Evolutionary conservation across 306 rosid genomes (phyloP).

Genomic region (Citrullus colocynthis): DNA sequence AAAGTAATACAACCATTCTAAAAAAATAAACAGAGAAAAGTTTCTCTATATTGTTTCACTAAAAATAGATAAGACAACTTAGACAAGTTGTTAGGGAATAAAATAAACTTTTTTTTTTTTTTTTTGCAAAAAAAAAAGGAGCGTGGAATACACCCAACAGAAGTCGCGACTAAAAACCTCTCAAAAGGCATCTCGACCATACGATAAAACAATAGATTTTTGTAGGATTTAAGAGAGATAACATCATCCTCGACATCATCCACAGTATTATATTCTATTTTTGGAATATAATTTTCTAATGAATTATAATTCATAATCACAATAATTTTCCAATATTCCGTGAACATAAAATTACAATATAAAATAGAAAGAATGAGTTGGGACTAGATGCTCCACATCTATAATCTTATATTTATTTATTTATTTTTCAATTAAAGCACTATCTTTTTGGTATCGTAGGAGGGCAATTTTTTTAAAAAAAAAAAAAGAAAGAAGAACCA

Average conservation of each 20-base stretch:
- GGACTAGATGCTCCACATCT: not conserved
- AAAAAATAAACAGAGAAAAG: not conserved
- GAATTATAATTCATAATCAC: not conserved
- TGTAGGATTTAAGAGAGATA: slow-evolving; percentile 16
- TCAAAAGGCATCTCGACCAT: slow-evolving; percentile 20
- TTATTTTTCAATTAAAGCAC: not conserved
- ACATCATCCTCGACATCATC: slow-evolving; percentile 36
- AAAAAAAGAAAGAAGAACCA: not conserved
- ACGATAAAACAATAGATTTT: slow-evolving; percentile 32
- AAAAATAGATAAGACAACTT: not conserved
- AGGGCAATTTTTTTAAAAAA: not conserved
- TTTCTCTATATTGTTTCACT: not conserved
- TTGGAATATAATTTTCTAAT: not conserved
- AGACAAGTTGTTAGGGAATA: not conserved
- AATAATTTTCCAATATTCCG: not conserved
- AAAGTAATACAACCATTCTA: not conserved
- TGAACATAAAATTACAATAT: not conserved
- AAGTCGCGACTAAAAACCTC: slow-evolving; percentile 16
- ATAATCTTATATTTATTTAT: not conserved
- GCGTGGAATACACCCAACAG: slow-evolving; percentile 2
- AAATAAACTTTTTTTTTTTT: too few species aligned
- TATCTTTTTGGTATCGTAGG: not conserved
- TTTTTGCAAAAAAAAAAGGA: not conserved
- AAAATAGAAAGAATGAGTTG: not conserved
- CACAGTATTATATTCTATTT: not conserved